phyloP scores from a whole-genome alignment of 2,329 filamentous ascomycete genomes.

The Diaporthe citri region DNA sequence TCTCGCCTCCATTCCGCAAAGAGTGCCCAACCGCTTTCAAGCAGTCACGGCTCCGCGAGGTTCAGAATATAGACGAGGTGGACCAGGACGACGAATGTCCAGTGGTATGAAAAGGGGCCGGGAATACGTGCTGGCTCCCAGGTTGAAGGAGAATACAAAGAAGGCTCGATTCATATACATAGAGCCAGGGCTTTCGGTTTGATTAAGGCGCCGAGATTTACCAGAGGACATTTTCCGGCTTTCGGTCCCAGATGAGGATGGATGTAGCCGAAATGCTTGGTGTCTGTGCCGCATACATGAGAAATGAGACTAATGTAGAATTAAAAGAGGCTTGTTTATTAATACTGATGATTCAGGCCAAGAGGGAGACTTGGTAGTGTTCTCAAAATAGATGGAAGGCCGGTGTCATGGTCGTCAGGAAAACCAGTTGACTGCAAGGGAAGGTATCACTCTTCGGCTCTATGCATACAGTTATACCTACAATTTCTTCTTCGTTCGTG shows the following conservation, averaged over 20 bases:
- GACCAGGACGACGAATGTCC: not conserved
- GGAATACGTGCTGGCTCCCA: not conserved
- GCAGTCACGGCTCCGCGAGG: not conserved
- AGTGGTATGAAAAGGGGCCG: no score
- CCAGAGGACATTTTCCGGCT: not conserved
- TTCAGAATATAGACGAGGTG: not conserved
- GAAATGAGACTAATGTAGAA: not conserved
- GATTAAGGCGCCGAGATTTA: not conserved
- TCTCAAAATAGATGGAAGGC: not conserved
- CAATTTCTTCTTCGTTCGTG: no score
- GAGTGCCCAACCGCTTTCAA: not conserved
- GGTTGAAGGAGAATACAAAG: not conserved
- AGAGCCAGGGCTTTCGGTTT: not conserved
- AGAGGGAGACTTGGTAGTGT: not conserved
- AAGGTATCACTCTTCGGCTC: no score
- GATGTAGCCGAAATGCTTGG: not conserved
- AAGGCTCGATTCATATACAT: not conserved
- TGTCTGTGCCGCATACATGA: not conserved
- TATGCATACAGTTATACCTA: no score
- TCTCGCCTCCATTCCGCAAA: not conserved
- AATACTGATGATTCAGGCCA: not conserved
- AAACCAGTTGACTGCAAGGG: no score
- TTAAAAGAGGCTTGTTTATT: not conserved
- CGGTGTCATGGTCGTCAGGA: not conserved
- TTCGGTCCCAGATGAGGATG: not conserved